These are phyloP conservation scores for Debaryomyces hansenii DNA, from an alignment of 805 yeast species.

Conservation along the genomic window DNA sequence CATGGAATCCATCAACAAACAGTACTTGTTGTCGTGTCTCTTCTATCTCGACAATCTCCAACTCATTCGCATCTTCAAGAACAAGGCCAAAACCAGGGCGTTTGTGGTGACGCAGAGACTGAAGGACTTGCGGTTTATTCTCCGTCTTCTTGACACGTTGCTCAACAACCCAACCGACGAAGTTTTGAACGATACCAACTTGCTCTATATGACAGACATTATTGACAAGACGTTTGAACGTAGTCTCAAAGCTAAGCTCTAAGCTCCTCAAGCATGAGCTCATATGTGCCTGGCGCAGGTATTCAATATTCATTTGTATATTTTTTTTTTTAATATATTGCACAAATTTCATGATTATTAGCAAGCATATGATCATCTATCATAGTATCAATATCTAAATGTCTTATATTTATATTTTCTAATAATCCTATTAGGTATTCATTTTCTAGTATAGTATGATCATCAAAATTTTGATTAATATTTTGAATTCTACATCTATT, in stretches of 20 bases:
- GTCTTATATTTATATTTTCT: too few species aligned
- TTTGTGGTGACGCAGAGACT: constrained; percentile 31
- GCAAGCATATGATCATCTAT: too few species aligned
- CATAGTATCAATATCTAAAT: too few species aligned
- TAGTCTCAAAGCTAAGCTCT: constrained; percentile 2
- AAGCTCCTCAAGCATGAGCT: not conserved
- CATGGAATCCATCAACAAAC: constrained; percentile 41
- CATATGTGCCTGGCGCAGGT: too few species aligned
- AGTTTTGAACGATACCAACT: constrained; percentile 12
- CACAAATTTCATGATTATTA: too few species aligned
- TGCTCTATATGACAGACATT: constrained; percentile 32
- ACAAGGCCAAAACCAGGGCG: constrained; percentile 42
- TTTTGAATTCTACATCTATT: too few species aligned
- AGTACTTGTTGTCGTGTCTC: constrained; percentile 39
- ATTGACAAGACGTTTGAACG: constrained; percentile 27
- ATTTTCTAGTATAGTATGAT: too few species aligned
- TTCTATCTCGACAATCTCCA: constrained; percentile 37
- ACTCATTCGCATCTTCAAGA: constrained; percentile 37
- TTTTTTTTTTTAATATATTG: too few species aligned
- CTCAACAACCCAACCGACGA: constrained; percentile 2
- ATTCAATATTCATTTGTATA: too few species aligned
- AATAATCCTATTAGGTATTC: too few species aligned
- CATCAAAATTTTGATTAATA: too few species aligned
- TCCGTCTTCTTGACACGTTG: constrained; percentile 6
- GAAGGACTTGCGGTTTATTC: constrained; percentile 22